These are phyloP conservation scores for Blastocystis sp. DNA, from an alignment of 352 stramenopile genomes.

Conservation along the genomic window DNA sequence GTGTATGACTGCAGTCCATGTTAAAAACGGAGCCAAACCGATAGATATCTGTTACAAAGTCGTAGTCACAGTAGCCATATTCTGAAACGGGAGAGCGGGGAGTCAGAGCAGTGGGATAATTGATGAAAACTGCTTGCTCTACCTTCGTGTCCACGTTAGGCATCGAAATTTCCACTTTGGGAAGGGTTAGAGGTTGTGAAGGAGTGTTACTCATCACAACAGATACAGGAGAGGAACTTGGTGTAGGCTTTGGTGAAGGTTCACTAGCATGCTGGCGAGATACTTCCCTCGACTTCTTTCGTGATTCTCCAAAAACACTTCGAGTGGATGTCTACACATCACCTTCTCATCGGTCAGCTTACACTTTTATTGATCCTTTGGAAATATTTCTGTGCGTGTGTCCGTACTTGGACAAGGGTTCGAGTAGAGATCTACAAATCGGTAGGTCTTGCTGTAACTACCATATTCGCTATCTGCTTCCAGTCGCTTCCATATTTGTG, in stretches of 20 bases:
- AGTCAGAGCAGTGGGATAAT: background rate
- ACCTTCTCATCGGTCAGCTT: background rate
- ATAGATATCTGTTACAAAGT: background rate
- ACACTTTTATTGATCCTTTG: slow-evolving; percentile 66
- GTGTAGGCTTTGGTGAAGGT: background rate
- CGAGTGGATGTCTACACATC: background rate
- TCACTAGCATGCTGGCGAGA: background rate
- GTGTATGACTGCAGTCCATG: background rate
- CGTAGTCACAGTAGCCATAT: background rate
- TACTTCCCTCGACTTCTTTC: background rate
- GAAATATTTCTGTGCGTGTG: slow-evolving; percentile 68
- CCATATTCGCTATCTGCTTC: slow-evolving; percentile 73
- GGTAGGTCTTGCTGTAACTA: background rate
- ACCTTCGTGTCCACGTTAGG: background rate
- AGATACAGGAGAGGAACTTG: background rate
- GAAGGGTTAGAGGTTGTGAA: background rate
- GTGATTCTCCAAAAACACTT: background rate
- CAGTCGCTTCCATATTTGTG: slow-evolving; percentile 79
- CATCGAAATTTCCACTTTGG: background rate
- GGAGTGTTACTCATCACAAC: background rate
- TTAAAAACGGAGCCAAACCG: background rate
- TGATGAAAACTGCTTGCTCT: background rate
- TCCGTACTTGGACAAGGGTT: slow-evolving; percentile 66
- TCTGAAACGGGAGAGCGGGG: background rate
- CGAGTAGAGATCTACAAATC: slow-evolving; percentile 28